A percentile compares a stretch with the other conserved stretches of the same genome.
phyloP scores from a whole-genome alignment of 306 rosid species.

The Casuarina cunninghamiana region DNA sequence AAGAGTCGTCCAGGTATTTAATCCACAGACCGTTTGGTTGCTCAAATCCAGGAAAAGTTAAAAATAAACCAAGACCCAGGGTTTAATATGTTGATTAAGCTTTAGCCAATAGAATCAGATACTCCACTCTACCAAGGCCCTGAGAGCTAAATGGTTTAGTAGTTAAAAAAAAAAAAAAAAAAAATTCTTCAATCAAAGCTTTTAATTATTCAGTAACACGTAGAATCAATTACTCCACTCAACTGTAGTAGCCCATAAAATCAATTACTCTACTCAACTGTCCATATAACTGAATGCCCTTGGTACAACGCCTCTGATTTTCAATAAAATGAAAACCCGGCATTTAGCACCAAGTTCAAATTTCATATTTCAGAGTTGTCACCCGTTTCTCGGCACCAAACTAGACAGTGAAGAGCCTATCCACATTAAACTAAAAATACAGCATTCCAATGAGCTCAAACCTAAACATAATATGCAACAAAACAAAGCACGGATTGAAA shows the following conservation, averaged over 20 bases:
- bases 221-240: neutral
- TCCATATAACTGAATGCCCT: neutral
- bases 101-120: neutral
- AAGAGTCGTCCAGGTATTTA: neutral
- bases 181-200: too few species aligned
- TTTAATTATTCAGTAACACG: neutral
- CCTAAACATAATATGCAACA: neutral
- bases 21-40: neutral
- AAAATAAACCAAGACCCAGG: neutral
- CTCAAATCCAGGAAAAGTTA: neutral
- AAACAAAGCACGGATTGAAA: slow-evolving; percentile 10
- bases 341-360: neutral
- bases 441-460: slow-evolving; percentile 7
- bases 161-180: too few species aligned
- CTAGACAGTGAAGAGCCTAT: neutral
- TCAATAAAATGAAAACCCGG: neutral
- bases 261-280: neutral
- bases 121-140: too few species aligned
- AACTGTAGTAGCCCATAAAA: neutral
- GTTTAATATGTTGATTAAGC: neutral
- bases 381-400: neutral
- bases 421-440: neutral
- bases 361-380: neutral
- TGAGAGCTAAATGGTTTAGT: too few species aligned
- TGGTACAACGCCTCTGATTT: neutral